Evolutionary conservation across 768 basidiomycete genomes (phyloP), one percentile per base, ranked within the genome.

Genomic region (Lyophyllum shimeji): DNA sequence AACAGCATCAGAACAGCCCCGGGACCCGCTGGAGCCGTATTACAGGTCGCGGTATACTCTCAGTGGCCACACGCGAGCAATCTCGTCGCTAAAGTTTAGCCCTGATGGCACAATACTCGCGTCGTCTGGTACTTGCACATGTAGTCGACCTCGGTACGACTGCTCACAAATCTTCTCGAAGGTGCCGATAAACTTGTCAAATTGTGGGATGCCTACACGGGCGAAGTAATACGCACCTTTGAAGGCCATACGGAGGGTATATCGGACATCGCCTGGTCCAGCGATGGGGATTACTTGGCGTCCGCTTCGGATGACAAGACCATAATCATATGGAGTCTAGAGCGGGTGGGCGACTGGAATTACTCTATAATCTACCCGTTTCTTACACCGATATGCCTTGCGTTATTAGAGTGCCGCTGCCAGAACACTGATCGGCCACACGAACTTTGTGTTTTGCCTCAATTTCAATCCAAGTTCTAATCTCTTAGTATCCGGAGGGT

Each of bases 291-390:
- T 53, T 89, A 86, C 65, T 71, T 98, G 33, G 95, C 96, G 0
- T 93, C 93, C 39, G 95, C 93, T 0, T 96, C 93, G 3, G 96
- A 99, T 69, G 96, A 98, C 71, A 89, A 90, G 62, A 89, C 90
- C 0, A 83, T 96, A 54, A 80, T 87, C 27, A 82, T 97, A 56
- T 96, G 95, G 95, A 83, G 84, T 65, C 71, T 90, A 64, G 86
- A 90, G 62, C 68, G 77, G 52, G 90, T 67, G 57, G 21, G 65
- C 89, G 58, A 43, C 15, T 20, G 25, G 29, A 57, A 67, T 63
- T 20, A 20, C 23, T 33, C 23, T 42, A 31, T 21, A 25, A 23
- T 52, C 39, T 54, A 53, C 61, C 47, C 25, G 60, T 34, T 63
- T 54, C 18, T 42, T 31, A 50, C 58, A 46, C 55, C 40, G 29